Evolutionary conservation across 2,329 filamentous ascomycete genomes (phyloP).

Genomic region (Aspergillus quadricinctus): DNA sequence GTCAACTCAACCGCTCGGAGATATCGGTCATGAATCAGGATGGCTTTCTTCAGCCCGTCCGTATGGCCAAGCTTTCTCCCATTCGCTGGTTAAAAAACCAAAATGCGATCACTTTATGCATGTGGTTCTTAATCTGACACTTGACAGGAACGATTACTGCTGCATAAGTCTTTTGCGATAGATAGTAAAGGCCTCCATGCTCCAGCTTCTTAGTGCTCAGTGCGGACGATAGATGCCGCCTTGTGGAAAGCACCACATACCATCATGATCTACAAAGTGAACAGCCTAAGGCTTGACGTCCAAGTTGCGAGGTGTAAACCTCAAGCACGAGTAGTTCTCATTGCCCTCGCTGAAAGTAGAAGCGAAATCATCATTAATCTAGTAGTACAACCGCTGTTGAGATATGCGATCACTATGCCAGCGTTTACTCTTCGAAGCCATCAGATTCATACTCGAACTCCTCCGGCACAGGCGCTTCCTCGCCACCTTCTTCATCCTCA

Average conservation of each 20-base stretch:
- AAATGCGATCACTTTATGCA: background rate
- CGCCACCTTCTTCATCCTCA: conserved; percentile 54
- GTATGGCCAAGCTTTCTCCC: too few relatives aligned
- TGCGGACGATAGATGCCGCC: too few relatives aligned
- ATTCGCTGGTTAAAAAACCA: background rate
- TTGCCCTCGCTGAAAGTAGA: conserved; percentile 17
- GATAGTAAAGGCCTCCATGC: too few relatives aligned
- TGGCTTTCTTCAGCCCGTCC: too few relatives aligned
- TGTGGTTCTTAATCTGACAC: background rate
- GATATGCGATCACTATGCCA: conserved; percentile 10
- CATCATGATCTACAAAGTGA: background rate
- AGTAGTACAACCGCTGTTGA: conserved; percentile 33
- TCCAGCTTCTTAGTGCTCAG: too few relatives aligned
- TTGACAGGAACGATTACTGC: background rate
- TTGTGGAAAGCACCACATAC: background rate
- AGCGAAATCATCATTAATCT: conserved; percentile 30
- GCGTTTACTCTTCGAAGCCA: conserved; percentile 29
- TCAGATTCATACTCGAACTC: conserved; percentile 47
- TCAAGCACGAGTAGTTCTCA: conserved; percentile 10
- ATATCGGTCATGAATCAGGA: background rate
- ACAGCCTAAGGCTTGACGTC: background rate
- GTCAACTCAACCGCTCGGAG: background rate
- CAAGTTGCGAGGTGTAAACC: conserved; percentile 4
- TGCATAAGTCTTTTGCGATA: background rate
- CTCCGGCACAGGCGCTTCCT: conserved; percentile 45